phyloP scores from a whole-genome alignment of 2,329 filamentous ascomycete genomes.

The Celoporthe dispersa region DNA sequence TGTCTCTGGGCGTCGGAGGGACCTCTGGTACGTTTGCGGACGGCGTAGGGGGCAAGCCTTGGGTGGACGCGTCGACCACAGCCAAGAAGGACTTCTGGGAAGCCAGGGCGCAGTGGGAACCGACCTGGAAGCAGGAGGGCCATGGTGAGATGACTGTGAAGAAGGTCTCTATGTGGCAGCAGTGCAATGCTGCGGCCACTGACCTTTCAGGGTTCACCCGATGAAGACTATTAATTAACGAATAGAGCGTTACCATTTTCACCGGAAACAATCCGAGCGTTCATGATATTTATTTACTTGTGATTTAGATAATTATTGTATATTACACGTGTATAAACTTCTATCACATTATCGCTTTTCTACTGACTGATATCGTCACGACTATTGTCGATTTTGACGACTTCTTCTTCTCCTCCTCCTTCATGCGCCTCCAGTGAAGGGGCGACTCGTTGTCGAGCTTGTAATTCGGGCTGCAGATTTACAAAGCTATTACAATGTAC shows the following conservation, averaged over 20 bases:
- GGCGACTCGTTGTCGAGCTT: no score
- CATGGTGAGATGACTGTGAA: conserved; percentile 7
- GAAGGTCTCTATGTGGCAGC: conserved; percentile 28
- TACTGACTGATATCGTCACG: no score
- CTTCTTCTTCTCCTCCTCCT: not conserved
- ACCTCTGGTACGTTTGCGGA: conserved; percentile 20
- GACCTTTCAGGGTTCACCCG: not conserved
- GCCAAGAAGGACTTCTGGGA: conserved; percentile 28
- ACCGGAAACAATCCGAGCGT: no score
- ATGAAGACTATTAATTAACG: not conserved
- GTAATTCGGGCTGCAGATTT: not conserved
- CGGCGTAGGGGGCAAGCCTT: conserved; percentile 27
- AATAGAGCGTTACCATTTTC: not conserved
- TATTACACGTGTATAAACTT: no score
- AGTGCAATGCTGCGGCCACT: conserved; percentile 22
- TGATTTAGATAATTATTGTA: no score
- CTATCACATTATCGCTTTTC: no score
- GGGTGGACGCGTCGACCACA: conserved; percentile 24
- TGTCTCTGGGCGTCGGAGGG: conserved; percentile 8
- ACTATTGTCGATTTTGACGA: not conserved
- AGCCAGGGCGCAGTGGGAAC: conserved; percentile 17
- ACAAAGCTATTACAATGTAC: not conserved
- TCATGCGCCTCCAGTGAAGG: no score
- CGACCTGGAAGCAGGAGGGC: conserved; percentile 14
- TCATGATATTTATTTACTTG: no score